Conservation (phyloP, 2,329 filamentous ascomycete species). For the Microcyclospora tardicrescens region DNA sequence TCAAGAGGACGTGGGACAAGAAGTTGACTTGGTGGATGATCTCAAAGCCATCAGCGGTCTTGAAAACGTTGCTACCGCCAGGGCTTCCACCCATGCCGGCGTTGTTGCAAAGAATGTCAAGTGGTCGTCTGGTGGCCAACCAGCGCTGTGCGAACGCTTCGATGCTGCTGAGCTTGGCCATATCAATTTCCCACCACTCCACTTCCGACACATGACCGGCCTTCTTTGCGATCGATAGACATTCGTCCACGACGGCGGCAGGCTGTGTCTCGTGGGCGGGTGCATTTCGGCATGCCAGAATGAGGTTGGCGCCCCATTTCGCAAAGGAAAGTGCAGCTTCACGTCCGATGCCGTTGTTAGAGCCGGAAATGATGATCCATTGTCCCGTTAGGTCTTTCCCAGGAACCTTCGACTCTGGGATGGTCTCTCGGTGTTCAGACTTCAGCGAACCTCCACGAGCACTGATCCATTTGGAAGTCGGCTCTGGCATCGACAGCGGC, state of each 20-base stretch:
- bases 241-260: constrained; percentile 11
- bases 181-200: not conserved
- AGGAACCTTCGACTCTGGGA: not conserved
- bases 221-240: constrained; percentile 3
- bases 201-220: not conserved
- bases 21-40: constrained; percentile 20
- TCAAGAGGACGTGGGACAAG: constrained; percentile 20
- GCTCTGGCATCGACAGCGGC: too few species aligned
- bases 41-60: constrained; percentile 21
- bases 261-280: constrained; percentile 15
- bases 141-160: constrained; percentile 12
- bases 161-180: constrained; percentile 2
- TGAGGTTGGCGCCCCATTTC: constrained; percentile 14
- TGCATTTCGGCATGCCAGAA: constrained; percentile 15
- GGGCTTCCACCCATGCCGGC: constrained; percentile 13
- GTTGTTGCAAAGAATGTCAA: constrained; percentile 19
- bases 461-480: too few species aligned
- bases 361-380: constrained; percentile 8
- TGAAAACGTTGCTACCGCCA: not conserved
- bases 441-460: too few species aligned
- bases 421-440: too few species aligned
- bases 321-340: constrained; percentile 16
- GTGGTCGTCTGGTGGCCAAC: constrained; percentile 9
- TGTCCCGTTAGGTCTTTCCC: not conserved
- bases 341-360: constrained; percentile 17